Conservation (phyloP, 2,329 filamentous ascomycete species). For the Phyllosticta capitalensis region DNA sequence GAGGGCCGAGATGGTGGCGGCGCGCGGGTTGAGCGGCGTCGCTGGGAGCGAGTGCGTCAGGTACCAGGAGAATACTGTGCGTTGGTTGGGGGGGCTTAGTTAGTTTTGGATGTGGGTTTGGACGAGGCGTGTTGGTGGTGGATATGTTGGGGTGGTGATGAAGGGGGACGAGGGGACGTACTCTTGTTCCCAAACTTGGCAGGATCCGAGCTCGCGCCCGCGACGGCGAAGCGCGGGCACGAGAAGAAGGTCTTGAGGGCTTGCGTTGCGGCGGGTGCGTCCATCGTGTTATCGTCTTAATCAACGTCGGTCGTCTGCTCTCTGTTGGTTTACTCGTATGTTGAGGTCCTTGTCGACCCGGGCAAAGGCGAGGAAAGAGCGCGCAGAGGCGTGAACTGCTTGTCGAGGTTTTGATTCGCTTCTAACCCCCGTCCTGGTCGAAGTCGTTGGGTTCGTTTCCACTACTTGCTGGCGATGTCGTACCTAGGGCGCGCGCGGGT, state of each 20-base stretch:
- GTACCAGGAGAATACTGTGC: constrained; percentile 82
- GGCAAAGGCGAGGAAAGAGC: too few relatives aligned
- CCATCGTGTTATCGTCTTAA: constrained; percentile 39
- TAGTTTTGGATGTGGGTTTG: background rate
- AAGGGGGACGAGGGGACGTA: constrained; percentile 27
- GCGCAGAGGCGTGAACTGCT: too few relatives aligned
- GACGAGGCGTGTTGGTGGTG: constrained; percentile 26
- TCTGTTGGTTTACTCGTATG: too few relatives aligned
- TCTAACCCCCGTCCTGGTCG: too few relatives aligned
- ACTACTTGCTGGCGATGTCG: too few relatives aligned
- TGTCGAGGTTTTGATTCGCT: too few relatives aligned
- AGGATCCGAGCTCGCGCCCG: constrained; percentile 77
- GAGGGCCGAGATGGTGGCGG: constrained; percentile 53
- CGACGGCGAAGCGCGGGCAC: constrained; percentile 72
- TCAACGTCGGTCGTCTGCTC: too few relatives aligned
- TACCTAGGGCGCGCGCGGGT: too few relatives aligned
- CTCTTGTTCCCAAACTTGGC: constrained; percentile 84
- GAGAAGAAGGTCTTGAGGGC: constrained; percentile 72
- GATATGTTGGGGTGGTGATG: background rate
- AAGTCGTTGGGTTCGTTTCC: too few relatives aligned
- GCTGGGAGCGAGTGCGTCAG: constrained; percentile 63
- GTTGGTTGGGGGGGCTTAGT: constrained; percentile 4
- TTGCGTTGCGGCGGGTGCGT: constrained; percentile 34
- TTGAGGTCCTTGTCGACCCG: too few relatives aligned
- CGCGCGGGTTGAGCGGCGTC: constrained; percentile 72